Evolutionary conservation across 352 stramenopile genomes (phyloP).

Genomic region (Phytophthora litchii): DNA sequence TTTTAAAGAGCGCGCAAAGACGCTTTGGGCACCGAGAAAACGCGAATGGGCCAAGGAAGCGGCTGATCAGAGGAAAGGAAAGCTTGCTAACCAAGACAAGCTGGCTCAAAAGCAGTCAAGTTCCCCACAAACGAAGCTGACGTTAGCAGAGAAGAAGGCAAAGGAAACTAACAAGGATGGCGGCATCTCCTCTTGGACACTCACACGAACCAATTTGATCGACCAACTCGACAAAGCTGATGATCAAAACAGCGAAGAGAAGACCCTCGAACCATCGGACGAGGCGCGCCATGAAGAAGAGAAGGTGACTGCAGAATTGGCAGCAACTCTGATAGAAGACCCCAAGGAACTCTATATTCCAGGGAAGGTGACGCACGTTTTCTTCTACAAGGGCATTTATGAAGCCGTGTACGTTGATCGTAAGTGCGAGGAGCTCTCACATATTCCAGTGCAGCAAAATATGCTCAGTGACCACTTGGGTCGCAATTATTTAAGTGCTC

Average conservation of each 20-base stretch:
- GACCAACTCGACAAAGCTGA: conserved; percentile 70
- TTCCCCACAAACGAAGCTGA: conserved; percentile 20
- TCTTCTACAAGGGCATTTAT: conserved; percentile 81
- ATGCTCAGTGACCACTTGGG: conserved; percentile 88
- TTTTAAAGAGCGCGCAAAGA: conserved; percentile 84
- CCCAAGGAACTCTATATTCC: conserved; percentile 82
- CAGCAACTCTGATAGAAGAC: conserved; percentile 56
- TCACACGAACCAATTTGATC: conserved; percentile 80
- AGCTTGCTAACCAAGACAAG: conserved; percentile 34
- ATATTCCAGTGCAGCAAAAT: conserved; percentile 86
- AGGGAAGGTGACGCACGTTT: conserved; percentile 77
- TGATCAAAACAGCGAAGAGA: conserved; percentile 37
- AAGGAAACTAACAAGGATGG: conserved; percentile 34
- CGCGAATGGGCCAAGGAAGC: conserved; percentile 79
- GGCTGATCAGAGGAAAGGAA: conserved; percentile 60
- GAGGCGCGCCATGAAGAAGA: conserved; percentile 55
- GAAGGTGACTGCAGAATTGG: conserved; percentile 59
- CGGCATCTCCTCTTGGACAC: conserved; percentile 65
- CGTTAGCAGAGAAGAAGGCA: conserved; percentile 30
- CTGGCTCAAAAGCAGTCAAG: conserved; percentile 13
- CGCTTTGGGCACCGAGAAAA: conserved; percentile 81
- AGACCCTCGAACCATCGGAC: conserved; percentile 35
- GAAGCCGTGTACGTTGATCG: conserved; percentile 84
- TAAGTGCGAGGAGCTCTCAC: conserved; percentile 68
- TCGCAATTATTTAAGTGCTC: conserved; percentile 77